These are phyloP conservation scores for Rugonectria rugulosa DNA, from an alignment of 2,329 filamentous ascomycete species.

Conservation along the genomic window DNA sequence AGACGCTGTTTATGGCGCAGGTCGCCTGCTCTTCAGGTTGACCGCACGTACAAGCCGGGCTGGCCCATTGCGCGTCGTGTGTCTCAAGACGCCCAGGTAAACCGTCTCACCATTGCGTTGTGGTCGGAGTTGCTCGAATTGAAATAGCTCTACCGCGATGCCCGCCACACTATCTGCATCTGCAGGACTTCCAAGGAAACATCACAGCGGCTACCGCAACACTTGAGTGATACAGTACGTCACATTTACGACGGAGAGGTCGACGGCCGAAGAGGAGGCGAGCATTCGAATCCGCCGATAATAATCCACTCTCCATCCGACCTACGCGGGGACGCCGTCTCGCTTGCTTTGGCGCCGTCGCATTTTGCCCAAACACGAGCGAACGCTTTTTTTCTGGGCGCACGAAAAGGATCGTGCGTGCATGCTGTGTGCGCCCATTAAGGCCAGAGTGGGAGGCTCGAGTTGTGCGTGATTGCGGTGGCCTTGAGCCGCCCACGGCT, in stretches of 20 bases:
- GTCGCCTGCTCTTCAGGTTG: conserved; percentile 8
- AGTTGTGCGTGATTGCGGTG: not conserved
- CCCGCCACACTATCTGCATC: conserved; percentile 6
- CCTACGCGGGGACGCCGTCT: conserved; percentile 18
- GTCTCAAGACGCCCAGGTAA: not conserved
- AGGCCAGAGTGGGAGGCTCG: not conserved
- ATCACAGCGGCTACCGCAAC: conserved; percentile 10
- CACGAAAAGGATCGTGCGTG: conserved; percentile 6
- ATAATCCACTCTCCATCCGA: conserved; percentile 15
- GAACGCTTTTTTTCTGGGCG: conserved; percentile 4
- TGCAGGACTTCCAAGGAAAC: conserved; percentile 2
- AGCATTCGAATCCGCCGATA: conserved; percentile 9
- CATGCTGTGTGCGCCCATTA: not conserved
- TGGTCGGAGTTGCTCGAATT: conserved; percentile 14
- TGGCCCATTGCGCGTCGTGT: conserved; percentile 5
- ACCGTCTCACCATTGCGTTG: conserved; percentile 22
- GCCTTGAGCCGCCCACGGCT: not conserved
- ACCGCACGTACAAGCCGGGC: not conserved
- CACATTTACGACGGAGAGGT: conserved; percentile 9
- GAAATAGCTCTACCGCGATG: conserved; percentile 16
- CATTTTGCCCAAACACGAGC: conserved; percentile 15
- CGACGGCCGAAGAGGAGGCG: not conserved
- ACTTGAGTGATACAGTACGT: not conserved
- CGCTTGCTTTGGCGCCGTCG: conserved; percentile 14
- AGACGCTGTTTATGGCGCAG: conserved; percentile 4